Conservation (phyloP, 1,284 basidiomycete species). For the Lentinula novae-zelandiae region DNA sequence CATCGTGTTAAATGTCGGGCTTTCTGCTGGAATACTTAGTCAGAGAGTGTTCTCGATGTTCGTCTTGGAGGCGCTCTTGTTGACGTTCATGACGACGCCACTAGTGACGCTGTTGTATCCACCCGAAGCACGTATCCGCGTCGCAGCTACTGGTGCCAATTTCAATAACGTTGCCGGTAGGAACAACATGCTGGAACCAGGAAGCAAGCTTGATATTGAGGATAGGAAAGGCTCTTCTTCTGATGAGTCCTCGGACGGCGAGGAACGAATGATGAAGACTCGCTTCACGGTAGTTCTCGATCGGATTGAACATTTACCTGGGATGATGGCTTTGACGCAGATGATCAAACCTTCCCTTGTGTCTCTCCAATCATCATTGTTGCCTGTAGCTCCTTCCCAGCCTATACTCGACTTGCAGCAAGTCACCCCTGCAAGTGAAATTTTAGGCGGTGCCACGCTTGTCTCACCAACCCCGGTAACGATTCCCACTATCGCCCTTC, state of each 20-base stretch:
- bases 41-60: constrained; percentile 84
- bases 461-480: constrained; percentile 2
- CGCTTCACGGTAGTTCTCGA: constrained; percentile 87
- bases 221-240: neutral
- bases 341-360: constrained; percentile 47
- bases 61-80: constrained; percentile 74
- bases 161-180: constrained; percentile 41
- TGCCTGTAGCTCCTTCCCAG: neutral
- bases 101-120: constrained; percentile 80
- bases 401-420: neutral
- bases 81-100: constrained; percentile 91
- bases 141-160: constrained; percentile 39
- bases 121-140: constrained; percentile 50
- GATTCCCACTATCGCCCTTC: constrained; percentile 17
- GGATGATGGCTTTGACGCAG: constrained; percentile 68
- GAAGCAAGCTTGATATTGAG: neutral
- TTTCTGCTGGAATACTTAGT: constrained; percentile 80
- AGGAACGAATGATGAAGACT: constrained; percentile 19
- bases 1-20: constrained; percentile 94
- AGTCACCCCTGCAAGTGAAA: neutral
- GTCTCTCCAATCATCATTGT: neutral
- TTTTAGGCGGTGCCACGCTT: neutral
- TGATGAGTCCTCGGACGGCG: neutral
- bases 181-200: constrained; percentile 3
- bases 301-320: constrained; percentile 82